Evolutionary conservation across 441 rosid species (phyloP).

Genomic region (Mallotus repandus): DNA sequence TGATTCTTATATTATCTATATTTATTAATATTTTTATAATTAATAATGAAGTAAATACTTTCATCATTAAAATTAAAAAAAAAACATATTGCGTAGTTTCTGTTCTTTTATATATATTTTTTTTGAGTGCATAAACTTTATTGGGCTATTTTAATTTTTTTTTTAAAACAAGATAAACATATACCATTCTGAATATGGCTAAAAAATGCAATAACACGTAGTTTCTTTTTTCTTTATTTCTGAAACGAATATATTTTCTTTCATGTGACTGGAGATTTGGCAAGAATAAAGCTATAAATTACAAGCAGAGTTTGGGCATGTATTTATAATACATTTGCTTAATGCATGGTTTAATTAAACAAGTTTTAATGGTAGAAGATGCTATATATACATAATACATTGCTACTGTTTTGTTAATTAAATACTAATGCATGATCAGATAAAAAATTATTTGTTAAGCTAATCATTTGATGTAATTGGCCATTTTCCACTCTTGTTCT

Average conservation of each 20-base stretch:
- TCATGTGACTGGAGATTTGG: background rate
- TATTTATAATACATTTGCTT: too few species aligned
- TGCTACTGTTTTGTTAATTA: background rate
- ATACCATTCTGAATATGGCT: too few species aligned
- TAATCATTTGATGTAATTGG: background rate
- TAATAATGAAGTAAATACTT: too few species aligned
- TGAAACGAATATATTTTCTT: constrained; percentile 2
- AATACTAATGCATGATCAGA: background rate
- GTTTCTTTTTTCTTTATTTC: too few species aligned
- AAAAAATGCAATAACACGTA: background rate
- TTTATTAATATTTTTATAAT: too few species aligned
- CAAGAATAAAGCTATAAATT: constrained; percentile 3
- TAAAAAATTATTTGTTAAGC: background rate
- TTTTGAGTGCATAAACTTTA: too few species aligned
- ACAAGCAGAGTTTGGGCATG: background rate
- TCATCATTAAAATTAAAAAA: too few species aligned
- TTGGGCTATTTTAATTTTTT: too few species aligned
- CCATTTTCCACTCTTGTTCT: constrained; percentile 13
- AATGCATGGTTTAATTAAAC: too few species aligned
- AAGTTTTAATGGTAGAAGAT: background rate
- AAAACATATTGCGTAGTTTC: too few species aligned
- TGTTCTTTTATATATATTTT: too few species aligned
- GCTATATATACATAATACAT: background rate
- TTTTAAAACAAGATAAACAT: background rate
- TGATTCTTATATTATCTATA: too few species aligned